Evolutionary conservation across 208 protist species (phyloP), one percentile per base, ranked within the genome.

Genomic region (Leishmania gerbilli): DNA sequence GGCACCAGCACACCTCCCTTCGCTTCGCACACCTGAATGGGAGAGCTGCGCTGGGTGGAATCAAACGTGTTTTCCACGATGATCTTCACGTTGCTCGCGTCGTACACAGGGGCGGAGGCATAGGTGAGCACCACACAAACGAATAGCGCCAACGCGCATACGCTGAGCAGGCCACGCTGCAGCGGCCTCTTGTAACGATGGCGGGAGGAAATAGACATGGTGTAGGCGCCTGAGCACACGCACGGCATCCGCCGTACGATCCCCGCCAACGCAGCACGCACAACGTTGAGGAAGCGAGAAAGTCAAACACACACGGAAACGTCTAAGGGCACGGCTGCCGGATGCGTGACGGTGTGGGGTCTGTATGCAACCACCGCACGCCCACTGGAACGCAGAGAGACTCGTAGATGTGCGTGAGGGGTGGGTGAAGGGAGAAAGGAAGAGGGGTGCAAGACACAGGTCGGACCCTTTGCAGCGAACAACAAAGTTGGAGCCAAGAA

Each of bases 1-100:
- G 56, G 51, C 31, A 77, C 74, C 17, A 77, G 56, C 8, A 77
- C 74, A n/a, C 74, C 74, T 9, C 74, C 74, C 13, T 9, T 58
- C 7, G 31, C 34, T 9, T 56, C 49, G 74, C 74, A 77, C 53
- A n/a, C 40, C 9, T 27, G 13, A 4, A 77, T n/a, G 37, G 68
- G 74, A 21, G 13, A n/a, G 37, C 21, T 67, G 37, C 74, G 74
- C 49, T 31, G 11, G 21, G 53, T 15, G 34, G 34, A 51, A 19
- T 45, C 21, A 34, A 64, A 64, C 15, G 55, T 51, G 17, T 62
- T 67, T 45, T 49, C 74, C 31, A 77, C 74, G 2, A n/a, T 1
- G 34, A 77, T 68, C 19, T 34, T 11, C 21, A 77, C 74, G 1
- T 11, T 56, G 27, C 2, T 45, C 56, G 27, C 21, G 6, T 67